Conservation (phyloP, 2,329 filamentous ascomycete genomes). For the Microcera coccophila region DNA sequence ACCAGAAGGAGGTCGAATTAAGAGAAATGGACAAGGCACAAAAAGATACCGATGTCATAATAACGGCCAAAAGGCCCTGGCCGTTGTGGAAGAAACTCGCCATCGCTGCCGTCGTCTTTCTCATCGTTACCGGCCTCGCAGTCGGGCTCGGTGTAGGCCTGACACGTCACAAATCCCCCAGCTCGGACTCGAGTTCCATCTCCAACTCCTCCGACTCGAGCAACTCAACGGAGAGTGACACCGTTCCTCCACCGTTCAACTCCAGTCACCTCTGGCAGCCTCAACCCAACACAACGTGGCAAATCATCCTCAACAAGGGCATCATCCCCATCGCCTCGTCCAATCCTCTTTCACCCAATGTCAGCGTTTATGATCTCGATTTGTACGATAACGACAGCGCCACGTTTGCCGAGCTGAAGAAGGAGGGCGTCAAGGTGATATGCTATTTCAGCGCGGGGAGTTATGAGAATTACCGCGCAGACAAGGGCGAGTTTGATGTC, state of each 20-base stretch:
- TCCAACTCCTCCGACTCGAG: slow-evolving; percentile 15
- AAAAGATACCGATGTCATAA: background rate
- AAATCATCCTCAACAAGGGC: slow-evolving; percentile 53
- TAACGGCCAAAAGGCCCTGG: slow-evolving; percentile 18
- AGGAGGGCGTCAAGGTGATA: slow-evolving; percentile 58
- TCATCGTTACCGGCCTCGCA: slow-evolving; percentile 41
- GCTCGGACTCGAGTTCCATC: slow-evolving; percentile 1
- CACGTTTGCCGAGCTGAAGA: slow-evolving; percentile 53
- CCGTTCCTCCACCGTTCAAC: no score
- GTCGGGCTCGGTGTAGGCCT: slow-evolving; percentile 57
- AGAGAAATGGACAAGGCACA: background rate
- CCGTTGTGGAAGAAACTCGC: slow-evolving; percentile 32
- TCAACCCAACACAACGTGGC: slow-evolving; percentile 51
- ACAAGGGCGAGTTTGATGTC: slow-evolving; percentile 51
- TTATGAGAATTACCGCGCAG: slow-evolving; percentile 60
- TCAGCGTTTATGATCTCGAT: slow-evolving; percentile 47
- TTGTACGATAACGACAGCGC: slow-evolving; percentile 51
- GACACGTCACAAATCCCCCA: slow-evolving; percentile 28
- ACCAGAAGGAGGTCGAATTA: background rate
- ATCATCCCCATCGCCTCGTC: slow-evolving; percentile 38
- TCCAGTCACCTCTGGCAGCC: slow-evolving; percentile 48
- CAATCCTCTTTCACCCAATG: slow-evolving; percentile 37
- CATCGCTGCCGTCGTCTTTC: slow-evolving; percentile 21
- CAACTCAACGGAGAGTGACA: slow-evolving; percentile 3
- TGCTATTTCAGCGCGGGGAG: slow-evolving; percentile 74